A percentile compares a stretch with the other conserved stretches of the same genome.
Conservation (phyloP, 176 grass and related monocot genomes). For the Puccinellia tenuiflora region DNA sequence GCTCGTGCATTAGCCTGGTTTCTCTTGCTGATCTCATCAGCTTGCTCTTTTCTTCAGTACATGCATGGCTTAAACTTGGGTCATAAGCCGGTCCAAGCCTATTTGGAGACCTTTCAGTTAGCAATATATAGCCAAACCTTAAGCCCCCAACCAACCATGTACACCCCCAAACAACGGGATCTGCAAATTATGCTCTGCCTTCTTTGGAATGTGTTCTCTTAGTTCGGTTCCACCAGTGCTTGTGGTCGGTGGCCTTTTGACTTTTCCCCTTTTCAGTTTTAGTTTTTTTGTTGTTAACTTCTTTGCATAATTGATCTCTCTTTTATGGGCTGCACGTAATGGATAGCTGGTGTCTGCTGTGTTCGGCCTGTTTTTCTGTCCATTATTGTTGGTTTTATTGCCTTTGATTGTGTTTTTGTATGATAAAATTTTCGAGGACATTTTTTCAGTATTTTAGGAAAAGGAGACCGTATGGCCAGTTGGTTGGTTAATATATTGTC, state of each 20-base stretch:
- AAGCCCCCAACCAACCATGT: neutral
- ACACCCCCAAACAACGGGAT: neutral
- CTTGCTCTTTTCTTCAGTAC: neutral
- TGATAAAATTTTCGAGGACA: neutral
- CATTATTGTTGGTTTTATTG: neutral
- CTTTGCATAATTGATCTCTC: constrained; percentile 21
- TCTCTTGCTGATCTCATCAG: neutral
- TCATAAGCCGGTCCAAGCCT: neutral
- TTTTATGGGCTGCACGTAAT: neutral
- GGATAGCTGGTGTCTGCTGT: neutral
- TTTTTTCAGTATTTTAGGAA: neutral
- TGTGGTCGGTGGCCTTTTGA: constrained; percentile 25
- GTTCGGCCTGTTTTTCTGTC: neutral
- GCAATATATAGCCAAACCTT: neutral
- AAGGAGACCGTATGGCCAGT: neutral
- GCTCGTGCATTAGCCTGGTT: neutral
- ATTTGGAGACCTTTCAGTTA: neutral
- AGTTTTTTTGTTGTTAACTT: neutral
- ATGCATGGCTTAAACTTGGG: neutral
- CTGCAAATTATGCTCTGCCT: constrained; percentile 11
- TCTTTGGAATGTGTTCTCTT: constrained; percentile 19
- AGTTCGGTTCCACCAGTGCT: neutral
- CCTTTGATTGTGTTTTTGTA: neutral
- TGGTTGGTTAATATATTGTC: neutral
- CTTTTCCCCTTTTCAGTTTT: neutral